phyloP scores from a whole-genome alignment of 2,329 filamentous ascomycete genomes.

The Fusarium transvaalense region DNA sequence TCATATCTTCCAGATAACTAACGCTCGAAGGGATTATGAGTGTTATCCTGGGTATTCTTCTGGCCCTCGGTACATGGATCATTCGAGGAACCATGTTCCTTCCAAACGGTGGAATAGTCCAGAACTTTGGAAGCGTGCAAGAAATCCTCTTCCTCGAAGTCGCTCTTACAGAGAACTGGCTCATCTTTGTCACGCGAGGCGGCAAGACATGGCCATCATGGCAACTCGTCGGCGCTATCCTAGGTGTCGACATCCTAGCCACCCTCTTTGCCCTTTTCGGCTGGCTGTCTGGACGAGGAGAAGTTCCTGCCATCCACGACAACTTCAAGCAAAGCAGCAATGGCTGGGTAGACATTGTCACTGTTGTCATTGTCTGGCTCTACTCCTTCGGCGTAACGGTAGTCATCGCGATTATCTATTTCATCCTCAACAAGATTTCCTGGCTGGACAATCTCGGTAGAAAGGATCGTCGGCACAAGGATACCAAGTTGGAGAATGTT shows the following conservation, averaged over 20 bases:
- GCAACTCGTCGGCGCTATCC: slow-evolving; percentile 29
- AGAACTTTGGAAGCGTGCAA: slow-evolving; percentile 26
- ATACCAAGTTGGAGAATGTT: slow-evolving; percentile 31
- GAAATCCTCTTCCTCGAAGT: slow-evolving; percentile 32
- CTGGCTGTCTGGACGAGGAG: slow-evolving; percentile 14
- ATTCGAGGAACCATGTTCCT: slow-evolving; percentile 10
- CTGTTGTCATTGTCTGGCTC: slow-evolving; percentile 30
- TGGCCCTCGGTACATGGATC: slow-evolving; percentile 7
- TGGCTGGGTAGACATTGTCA: slow-evolving; percentile 29
- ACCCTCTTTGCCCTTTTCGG: slow-evolving; percentile 23
- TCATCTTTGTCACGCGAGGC: slow-evolving; percentile 31
- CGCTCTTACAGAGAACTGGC: slow-evolving; percentile 35
- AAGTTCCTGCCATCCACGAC: not conserved
- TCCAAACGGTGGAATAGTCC: not conserved
- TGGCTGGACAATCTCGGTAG: slow-evolving; percentile 29
- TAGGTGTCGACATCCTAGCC: slow-evolving; percentile 9
- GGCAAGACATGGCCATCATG: slow-evolving; percentile 36
- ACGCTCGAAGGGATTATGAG: slow-evolving; percentile 14
- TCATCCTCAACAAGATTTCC: slow-evolving; percentile 32
- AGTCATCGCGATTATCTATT: slow-evolving; percentile 30
- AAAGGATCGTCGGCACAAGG: slow-evolving; percentile 31
- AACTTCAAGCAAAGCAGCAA: slow-evolving; percentile 32
- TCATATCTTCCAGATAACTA: not conserved
- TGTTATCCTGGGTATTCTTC: slow-evolving; percentile 11
- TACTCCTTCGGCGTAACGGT: slow-evolving; percentile 33